Evolutionary conservation across 352 stramenopile genomes (phyloP).

Genomic region (Vaucheria bursata): DNA sequence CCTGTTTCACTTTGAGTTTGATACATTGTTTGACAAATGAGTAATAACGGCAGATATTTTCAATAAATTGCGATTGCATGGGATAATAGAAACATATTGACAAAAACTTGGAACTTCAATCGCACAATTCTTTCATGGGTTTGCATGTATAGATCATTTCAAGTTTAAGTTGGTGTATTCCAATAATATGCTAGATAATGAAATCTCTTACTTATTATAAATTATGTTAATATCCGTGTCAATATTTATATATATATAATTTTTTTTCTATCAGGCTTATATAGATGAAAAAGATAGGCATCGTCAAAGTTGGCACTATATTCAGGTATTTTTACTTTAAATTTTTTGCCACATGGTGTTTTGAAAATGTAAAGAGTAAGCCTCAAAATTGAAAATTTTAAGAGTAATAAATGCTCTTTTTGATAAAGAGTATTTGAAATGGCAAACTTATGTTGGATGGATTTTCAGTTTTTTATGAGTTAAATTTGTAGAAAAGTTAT

Average conservation of each 20-base stretch:
- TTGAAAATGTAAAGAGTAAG: too few relatives aligned
- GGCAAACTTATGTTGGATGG: background rate
- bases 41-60: too few relatives aligned
- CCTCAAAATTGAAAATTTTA: too few relatives aligned
- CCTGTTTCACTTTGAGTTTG: too few relatives aligned
- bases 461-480: background rate
- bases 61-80: too few relatives aligned
- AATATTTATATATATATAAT: background rate
- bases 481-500: background rate
- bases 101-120: background rate
- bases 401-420: too few relatives aligned
- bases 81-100: too few relatives aligned
- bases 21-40: too few relatives aligned
- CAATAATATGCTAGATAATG: background rate
- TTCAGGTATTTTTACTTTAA: too few relatives aligned
- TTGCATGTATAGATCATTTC: background rate
- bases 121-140: background rate
- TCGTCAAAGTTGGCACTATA: slow-evolving; percentile 9
- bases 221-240: background rate
- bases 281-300: background rate
- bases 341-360: too few relatives aligned
- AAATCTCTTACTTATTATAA: background rate
- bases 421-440: background rate
- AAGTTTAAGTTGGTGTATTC: background rate
- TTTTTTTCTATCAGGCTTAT: background rate